Evolutionary conservation across 495 filamentous ascomycete species (phyloP), one percentile per base, ranked within the genome.

Genomic region (Talaromyces adpressus): DNA sequence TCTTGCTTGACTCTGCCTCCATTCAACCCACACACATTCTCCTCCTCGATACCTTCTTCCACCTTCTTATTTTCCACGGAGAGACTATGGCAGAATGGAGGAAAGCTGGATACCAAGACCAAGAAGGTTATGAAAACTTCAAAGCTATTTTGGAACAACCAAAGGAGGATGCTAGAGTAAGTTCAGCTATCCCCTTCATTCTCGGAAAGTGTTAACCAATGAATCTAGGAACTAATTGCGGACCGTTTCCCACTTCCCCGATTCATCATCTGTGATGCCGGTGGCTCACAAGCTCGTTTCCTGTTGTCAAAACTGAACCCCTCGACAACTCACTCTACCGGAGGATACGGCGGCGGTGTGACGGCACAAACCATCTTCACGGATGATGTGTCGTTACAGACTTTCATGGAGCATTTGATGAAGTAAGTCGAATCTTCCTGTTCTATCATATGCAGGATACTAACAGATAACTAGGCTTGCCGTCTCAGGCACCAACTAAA

Each of bases 321-420:
- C 6, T 95, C 91, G 2, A 99, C 95, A 12, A 98, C 95, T n/a
- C 94, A 99, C 72, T 96, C 93, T 12, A 91, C 89, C 0, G 90
- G 91, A 54, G 88, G 90, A 7, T 97, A 96, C 67, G 94, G 95
- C 61, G 93, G 92, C 64, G 84, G 89, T 20, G 91, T 96, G 70
- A 93, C 89, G 22, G 92, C 94, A 34, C 95, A 98, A 78, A 99
- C 95, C 14, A 98, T 99, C 67, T 99, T 99, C 77, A 99, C 95
- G 2, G 95, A 99, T 69, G 95, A 99, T 76, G 95, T 99, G 59
- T 97, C 92, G 23, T 79, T 99, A 71, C 94, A 98, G 76, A 98
- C 93, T 6, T 99, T 99, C 72, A 99, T 98, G 94, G 95, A 99
- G 66, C 91, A 96, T 80, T 78, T 99, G 72, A 99, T 99, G 95